Base-by-base conservation (phyloP, 106 monocot species). In the Amphibolis antarctica region DNA sequence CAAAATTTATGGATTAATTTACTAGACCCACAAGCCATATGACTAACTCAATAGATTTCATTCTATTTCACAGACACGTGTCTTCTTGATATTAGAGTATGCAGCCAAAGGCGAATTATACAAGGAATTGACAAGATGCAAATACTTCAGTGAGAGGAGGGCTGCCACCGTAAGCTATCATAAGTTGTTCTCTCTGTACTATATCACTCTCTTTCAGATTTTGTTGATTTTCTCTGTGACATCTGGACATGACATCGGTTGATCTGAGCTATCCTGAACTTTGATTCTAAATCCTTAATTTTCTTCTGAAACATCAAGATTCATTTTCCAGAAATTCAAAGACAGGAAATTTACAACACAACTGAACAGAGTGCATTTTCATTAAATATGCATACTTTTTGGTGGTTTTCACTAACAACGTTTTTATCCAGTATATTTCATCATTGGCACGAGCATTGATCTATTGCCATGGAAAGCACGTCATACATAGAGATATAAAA, bases 401-500 rank as follows among this genome's bases (percentile, higher is more conserved):
- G n/a, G n/a, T n/a, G n/a, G n/a, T 36, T 36, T 36, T 36, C 7
- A 17, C 57, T 57, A 7, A 57, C 57, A 30, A 10, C 28, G 27
- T 26, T 27, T 26, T 46, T 47, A 42, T 77, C 19, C 77, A 94
- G 94, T 98, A 98, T 51, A 87, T 98, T 48, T 53, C 91, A 43
- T 91, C 98, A 12, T 59, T 99, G 64, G 91, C 98, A 24, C 70
- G 77, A 24, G 98, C 98, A 9, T 66, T 99, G 50, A 83, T 99
- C 11, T 99, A 99, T 69, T 80, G 91, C 43, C 98, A 99, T 70
- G 86, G 91, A 24, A 99, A 98, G 69, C 96, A 98, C 77, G 96
- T 98, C 17, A 98, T 98, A 47, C 96, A 98, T 50, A 76, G 96
- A 76, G 98, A 99, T 69, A 99, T 99, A 29, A 99, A 99, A 74